Conservation (phyloP, 1,284 basidiomycete genomes). For the Ceratorhiza oryzae-sativae region DNA sequence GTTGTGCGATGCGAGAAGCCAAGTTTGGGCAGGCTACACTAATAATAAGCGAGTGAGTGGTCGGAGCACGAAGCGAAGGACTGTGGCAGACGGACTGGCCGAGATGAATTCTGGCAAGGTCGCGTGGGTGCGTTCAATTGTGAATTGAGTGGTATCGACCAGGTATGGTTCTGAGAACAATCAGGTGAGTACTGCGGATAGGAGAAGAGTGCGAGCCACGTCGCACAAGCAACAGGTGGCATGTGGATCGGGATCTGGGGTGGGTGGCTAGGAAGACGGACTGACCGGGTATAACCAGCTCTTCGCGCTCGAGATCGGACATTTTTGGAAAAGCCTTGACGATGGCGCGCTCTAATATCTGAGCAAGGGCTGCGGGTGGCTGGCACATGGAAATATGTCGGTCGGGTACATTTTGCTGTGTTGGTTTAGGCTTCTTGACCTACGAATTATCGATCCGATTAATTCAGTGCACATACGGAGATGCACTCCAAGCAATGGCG, state of each 20-base stretch:
- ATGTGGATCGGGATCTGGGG: background rate
- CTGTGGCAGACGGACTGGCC: constrained; percentile 52
- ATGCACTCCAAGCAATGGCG: constrained; percentile 8
- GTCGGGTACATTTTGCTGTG: background rate
- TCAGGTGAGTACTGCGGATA: constrained; percentile 43
- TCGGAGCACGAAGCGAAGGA: background rate
- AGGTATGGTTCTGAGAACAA: constrained; percentile 69
- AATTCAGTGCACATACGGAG: background rate
- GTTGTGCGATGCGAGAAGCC: constrained; percentile 70
- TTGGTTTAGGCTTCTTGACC: constrained; percentile 58
- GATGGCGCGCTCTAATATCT: constrained; percentile 48
- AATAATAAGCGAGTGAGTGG: background rate
- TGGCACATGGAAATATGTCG: constrained; percentile 30
- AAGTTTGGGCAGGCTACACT: constrained; percentile 69
- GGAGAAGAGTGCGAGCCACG: constrained; percentile 21
- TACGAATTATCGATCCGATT: background rate
- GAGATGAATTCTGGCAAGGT: constrained; percentile 72
- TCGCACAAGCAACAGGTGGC: background rate
- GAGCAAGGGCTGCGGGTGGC: constrained; percentile 28
- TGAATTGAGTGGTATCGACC: constrained; percentile 75
- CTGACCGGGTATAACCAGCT: constrained; percentile 74
- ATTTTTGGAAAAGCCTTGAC: constrained; percentile 67
- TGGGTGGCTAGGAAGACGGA: constrained; percentile 56
- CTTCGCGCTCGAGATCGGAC: constrained; percentile 73
- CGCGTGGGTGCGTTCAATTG: constrained; percentile 70